Evolutionary conservation across 768 basidiomycete genomes (phyloP).

Genomic region (Psilocybe cyanescens): DNA sequence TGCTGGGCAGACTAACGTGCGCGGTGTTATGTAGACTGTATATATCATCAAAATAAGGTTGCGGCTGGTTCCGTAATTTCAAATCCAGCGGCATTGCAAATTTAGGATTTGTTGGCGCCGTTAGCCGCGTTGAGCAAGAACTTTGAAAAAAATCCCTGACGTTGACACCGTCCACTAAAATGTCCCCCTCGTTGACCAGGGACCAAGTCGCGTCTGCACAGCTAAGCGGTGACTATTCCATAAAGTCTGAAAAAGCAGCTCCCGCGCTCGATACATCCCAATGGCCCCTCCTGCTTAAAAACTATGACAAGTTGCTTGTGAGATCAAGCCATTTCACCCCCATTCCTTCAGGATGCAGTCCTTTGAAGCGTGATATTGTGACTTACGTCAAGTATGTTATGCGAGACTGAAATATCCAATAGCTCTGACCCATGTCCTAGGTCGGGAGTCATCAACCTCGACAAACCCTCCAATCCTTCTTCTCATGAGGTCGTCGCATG

Average conservation of each 20-base stretch:
- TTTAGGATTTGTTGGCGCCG: conserved; percentile 11
- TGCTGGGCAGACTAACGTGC: not conserved
- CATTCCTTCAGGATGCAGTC: conserved; percentile 91
- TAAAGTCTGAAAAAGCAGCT: conserved; percentile 75
- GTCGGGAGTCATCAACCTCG: conserved; percentile 98
- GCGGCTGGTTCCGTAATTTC: conserved; percentile 23
- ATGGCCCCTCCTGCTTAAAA: conserved; percentile 98
- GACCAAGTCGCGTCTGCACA: conserved; percentile 78
- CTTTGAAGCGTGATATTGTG: conserved; percentile 91
- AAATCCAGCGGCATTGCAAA: conserved; percentile 19
- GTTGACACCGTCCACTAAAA: conserved; percentile 20
- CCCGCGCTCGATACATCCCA: conserved; percentile 92
- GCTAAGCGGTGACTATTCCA: conserved; percentile 73
- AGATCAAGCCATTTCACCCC: conserved; percentile 98
- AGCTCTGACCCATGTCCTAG: conserved; percentile 42
- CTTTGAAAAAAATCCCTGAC: conserved; percentile 14
- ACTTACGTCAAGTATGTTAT: conserved; percentile 85
- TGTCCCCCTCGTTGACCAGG: conserved; percentile 59
- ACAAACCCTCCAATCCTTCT: conserved; percentile 99
- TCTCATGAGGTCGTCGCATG: conserved; percentile 99
- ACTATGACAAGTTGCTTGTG: conserved; percentile 96
- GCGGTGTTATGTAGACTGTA: conserved; percentile 49
- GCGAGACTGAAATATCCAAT: not conserved
- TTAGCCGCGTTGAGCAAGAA: conserved; percentile 5
- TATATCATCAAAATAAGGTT: conserved; percentile 45